Percentiles rank a stretch among this genome's conserved stretches.
These are phyloP conservation scores for Prunus mongolica DNA, from an alignment of 306 rosid species.

Conservation along the genomic window DNA sequence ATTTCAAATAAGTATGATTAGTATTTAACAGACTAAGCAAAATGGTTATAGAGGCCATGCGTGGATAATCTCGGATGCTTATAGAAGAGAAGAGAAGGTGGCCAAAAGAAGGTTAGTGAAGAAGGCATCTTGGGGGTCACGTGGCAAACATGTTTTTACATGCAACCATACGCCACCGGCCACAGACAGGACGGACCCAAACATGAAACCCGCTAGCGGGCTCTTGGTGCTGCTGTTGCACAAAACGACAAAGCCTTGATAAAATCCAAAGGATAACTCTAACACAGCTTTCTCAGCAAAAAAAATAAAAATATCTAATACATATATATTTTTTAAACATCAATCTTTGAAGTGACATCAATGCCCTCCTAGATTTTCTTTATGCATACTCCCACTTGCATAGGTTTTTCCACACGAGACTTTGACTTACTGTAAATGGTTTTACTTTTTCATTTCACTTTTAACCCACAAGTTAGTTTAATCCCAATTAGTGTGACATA, in stretches of 20 bases:
- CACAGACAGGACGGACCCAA: background rate
- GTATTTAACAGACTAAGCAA: background rate
- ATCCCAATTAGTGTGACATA: background rate
- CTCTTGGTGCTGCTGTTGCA: background rate
- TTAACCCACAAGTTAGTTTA: background rate
- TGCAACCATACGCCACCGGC: slow-evolving; percentile 1
- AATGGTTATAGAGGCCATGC: background rate
- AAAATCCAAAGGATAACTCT: background rate
- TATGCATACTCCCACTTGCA: background rate
- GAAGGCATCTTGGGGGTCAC: background rate
- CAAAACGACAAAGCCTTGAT: background rate
- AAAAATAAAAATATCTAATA: no score
- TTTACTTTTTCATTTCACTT: background rate
- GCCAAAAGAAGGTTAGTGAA: background rate
- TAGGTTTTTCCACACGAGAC: background rate
- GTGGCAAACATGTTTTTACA: slow-evolving; percentile 1
- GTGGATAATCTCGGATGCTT: background rate
- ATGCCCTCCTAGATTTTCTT: background rate
- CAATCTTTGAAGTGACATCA: background rate
- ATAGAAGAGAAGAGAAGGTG: background rate
- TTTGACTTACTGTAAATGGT: background rate
- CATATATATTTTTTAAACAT: no score
- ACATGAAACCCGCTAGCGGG: background rate
- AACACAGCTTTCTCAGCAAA: no score
- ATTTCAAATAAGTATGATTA: background rate